A percentile compares a stretch with the other conserved stretches of the same genome.
These are phyloP conservation scores for Phytophthora capsici DNA, from an alignment of 352 stramenopile species.

Conservation along the genomic window DNA sequence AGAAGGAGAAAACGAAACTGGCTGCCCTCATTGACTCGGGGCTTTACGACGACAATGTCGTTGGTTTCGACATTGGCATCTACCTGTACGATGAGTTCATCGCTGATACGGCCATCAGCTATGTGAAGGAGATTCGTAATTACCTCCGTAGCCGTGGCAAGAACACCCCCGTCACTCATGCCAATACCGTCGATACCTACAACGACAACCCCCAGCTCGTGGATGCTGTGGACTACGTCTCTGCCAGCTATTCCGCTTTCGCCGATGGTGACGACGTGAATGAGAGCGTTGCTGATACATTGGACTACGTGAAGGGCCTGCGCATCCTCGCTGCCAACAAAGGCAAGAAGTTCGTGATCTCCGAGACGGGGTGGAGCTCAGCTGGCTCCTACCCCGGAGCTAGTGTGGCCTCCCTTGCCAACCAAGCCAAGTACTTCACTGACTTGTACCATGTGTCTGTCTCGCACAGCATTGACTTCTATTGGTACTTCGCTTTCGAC, in stretches of 20 bases:
- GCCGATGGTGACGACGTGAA: slow-evolving; percentile 61
- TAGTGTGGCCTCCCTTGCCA: slow-evolving; percentile 48
- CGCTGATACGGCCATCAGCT: slow-evolving; percentile 51
- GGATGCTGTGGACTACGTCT: slow-evolving; percentile 70
- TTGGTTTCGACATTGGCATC: slow-evolving; percentile 66
- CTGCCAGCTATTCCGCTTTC: slow-evolving; percentile 82
- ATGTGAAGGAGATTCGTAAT: slow-evolving; percentile 60
- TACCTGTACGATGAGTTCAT: slow-evolving; percentile 63
- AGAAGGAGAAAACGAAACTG: slow-evolving; percentile 55
- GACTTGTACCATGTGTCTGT: slow-evolving; percentile 69
- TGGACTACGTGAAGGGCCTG: slow-evolving; percentile 63
- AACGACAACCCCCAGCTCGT: slow-evolving; percentile 61
- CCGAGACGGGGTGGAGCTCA: slow-evolving; percentile 75
- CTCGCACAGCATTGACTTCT: slow-evolving; percentile 63
- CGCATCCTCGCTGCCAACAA: slow-evolving; percentile 49
- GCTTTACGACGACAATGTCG: slow-evolving; percentile 56
- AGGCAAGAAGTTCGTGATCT: slow-evolving; percentile 68
- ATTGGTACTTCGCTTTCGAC: slow-evolving; percentile 80
- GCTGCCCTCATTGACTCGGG: slow-evolving; percentile 41
- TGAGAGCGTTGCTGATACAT: slow-evolving; percentile 47
- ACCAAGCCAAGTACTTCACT: slow-evolving; percentile 71
- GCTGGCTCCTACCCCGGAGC: slow-evolving; percentile 32
- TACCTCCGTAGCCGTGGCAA: slow-evolving; percentile 50
- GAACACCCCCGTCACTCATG: slow-evolving; percentile 66
- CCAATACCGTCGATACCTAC: slow-evolving; percentile 76